Conservation (phyloP, 2,329 filamentous ascomycete species). For the Colletotrichum lindemuthianum region DNA sequence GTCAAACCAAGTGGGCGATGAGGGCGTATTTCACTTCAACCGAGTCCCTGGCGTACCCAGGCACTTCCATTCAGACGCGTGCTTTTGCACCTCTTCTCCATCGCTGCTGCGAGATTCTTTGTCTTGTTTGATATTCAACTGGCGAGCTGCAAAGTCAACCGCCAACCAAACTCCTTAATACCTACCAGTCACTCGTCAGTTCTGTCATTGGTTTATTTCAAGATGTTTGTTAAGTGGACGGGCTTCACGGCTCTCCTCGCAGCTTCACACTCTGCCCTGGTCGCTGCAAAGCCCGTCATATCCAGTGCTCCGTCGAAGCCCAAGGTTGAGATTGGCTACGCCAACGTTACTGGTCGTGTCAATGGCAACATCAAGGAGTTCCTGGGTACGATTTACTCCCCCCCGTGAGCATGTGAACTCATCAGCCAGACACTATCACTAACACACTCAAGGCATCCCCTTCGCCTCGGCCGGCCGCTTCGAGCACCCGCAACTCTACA, state of each 20-base stretch:
- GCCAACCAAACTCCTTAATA: slow-evolving; percentile 4
- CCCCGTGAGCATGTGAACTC: too few species aligned
- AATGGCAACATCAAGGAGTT: slow-evolving; percentile 18
- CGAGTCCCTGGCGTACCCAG: slow-evolving; percentile 2
- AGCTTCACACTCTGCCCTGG: neutral
- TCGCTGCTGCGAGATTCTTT: neutral
- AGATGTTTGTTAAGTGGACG: neutral
- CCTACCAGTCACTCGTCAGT: neutral
- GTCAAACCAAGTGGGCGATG: neutral
- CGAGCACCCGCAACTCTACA: slow-evolving; percentile 20
- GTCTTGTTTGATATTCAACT: slow-evolving; percentile 5
- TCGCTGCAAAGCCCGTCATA: slow-evolving; percentile 3
- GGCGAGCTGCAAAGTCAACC: slow-evolving; percentile 7
- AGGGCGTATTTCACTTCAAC: too few species aligned
- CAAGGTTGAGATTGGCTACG: slow-evolving; percentile 20
- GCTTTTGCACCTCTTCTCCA: neutral
- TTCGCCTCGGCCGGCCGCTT: slow-evolving; percentile 22
- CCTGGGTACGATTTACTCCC: neutral
- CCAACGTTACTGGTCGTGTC: slow-evolving; percentile 10
- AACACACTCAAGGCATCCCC: slow-evolving; percentile 12
- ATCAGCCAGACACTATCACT: accelerated
- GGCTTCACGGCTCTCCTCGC: slow-evolving; percentile 5
- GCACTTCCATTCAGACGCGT: too few species aligned
- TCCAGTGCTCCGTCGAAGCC: slow-evolving; percentile 3
- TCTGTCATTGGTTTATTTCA: neutral